A percentile compares a stretch with the other conserved stretches of the same genome.
Evolutionary conservation across 225 moss, liverwort and hornwort species (phyloP).

Genomic region (Takakia lepidozioides): DNA sequence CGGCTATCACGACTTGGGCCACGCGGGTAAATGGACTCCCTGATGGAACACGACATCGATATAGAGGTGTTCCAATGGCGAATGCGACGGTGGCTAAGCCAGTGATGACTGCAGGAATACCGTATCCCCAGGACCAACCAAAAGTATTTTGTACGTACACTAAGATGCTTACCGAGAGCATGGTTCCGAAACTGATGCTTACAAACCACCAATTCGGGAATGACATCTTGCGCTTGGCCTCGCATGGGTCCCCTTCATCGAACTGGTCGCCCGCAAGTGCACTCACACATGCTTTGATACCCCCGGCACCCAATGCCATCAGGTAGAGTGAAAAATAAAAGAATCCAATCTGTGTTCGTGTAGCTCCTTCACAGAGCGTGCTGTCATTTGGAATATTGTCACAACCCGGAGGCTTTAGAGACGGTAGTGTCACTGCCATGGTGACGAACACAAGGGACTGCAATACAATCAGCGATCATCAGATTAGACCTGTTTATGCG

Average conservation of each 20-base stretch:
- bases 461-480: constrained; percentile 15
- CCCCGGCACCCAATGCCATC: constrained; percentile 97
- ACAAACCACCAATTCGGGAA: constrained; percentile 99
- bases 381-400: constrained; percentile 10
- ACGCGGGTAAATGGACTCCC: constrained; percentile 85
- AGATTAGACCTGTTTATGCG: too few relatives aligned
- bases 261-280: constrained; percentile 98
- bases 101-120: constrained; percentile 73
- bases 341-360: constrained; percentile 52
- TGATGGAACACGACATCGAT: constrained; percentile 72
- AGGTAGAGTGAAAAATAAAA: constrained; percentile 89
- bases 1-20: constrained; percentile 72
- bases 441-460: constrained; percentile 86
- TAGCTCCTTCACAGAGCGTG: constrained; percentile 39
- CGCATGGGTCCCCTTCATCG: constrained; percentile 63
- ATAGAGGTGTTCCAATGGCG: constrained; percentile 64
- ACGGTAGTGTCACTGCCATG: constrained; percentile 77
- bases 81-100: constrained; percentile 63
- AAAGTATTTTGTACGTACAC: constrained; percentile 79
- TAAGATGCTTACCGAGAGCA: constrained; percentile 91
- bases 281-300: constrained; percentile 95
- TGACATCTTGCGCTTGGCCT: constrained; percentile 81
- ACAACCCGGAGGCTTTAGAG: constrained; percentile 64
- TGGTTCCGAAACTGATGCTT: constrained; percentile 95
- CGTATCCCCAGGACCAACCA: constrained; percentile 92